Base-by-base conservation (phyloP, 2,329 filamentous ascomycete genomes). In the Neocatenulostroma microsporum region DNA sequence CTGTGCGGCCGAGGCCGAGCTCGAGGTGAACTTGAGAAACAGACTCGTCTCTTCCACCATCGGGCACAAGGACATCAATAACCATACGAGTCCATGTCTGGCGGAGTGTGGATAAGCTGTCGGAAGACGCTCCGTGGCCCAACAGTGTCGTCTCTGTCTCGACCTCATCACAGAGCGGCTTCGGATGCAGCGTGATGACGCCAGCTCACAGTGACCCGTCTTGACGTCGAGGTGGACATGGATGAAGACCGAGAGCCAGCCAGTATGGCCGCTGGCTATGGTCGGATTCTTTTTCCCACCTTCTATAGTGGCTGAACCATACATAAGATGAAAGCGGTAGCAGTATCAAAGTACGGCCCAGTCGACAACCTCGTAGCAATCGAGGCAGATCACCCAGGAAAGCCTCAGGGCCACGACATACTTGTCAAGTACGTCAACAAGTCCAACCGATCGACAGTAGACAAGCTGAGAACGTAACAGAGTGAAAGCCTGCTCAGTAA, bases 401-500 rank as follows among this genome's bases (percentile, higher is more conserved):
- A 45, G 8, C 55, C 55, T 6, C 26, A 47, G 25, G 56, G 56
- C n/a, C 47, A 58, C 31, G 57, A 64, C 43, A 28, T 65, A 7
- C 47, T 64, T 4, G 46, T 66, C 9, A 46, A 52, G 57, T 60
- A 49, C 15, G 47, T 11, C 19, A 20, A 36, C 34, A 20, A 10
- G 13, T 11, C 5, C 32, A 13, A 14, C 14, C 29, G 8, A 26
- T 20, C 14, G 10, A 2, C 21, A 14, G 18, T 30, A 18, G 18
- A 12, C 23, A 30, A 24, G 20, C 31, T 41, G 10, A 37, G 14
- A 26, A 4, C n/a, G n/a, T n/a, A n/a, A 15, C 38, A 60, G 58
- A 30, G 51, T 63, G 30, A 55, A 60, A 46, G 61, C 59, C 11
- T 53, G 47, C 30, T 58, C 60, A 54, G 51, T 65, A 23, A 65